phyloP scores from a whole-genome alignment of 2,329 filamentous ascomycete species.

The Calycina marina region DNA sequence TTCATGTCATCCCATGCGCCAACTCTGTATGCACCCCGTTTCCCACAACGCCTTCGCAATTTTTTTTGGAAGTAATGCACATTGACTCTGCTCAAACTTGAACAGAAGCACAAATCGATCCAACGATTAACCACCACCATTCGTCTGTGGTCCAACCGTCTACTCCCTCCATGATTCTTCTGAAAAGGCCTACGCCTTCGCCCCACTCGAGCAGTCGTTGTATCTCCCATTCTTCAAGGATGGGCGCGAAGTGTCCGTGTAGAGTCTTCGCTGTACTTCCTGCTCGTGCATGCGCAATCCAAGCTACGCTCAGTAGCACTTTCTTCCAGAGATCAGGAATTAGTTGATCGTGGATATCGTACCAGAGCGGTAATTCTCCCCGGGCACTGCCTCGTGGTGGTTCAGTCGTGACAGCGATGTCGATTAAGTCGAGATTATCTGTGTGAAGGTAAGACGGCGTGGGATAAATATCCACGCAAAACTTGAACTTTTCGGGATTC shows the following conservation, averaged over 20 bases:
- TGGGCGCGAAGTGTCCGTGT: conserved; percentile 38
- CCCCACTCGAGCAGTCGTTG: conserved; percentile 45
- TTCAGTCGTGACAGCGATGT: conserved; percentile 18
- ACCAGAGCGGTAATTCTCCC: conserved; percentile 54
- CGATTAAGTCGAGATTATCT: conserved; percentile 31
- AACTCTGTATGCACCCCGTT: neutral
- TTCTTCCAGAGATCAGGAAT: conserved; percentile 49
- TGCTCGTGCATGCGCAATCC: conserved; percentile 47
- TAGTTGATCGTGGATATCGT: conserved; percentile 48
- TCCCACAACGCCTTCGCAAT: neutral
- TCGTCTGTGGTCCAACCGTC: conserved; percentile 35
- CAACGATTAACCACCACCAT: conserved; percentile 54
- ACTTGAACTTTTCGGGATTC: conserved; percentile 50
- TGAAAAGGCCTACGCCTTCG: conserved; percentile 27
- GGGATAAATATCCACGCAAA: conserved; percentile 43
- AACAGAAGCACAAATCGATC: conserved; percentile 11
- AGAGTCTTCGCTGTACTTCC: conserved; percentile 38
- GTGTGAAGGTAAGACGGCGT: conserved; percentile 43
- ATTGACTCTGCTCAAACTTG: conserved; percentile 6
- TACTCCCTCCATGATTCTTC: conserved; percentile 26
- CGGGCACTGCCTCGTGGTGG: conserved; percentile 27
- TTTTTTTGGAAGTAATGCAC: neutral
- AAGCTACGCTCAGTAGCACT: conserved; percentile 45
- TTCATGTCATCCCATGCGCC: neutral
- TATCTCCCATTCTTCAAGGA: conserved; percentile 49